Percentiles rank a stretch among this genome's conserved stretches.
phyloP scores from a whole-genome alignment of 495 filamentous ascomycete genomes.

The Penicillium pulvis region DNA sequence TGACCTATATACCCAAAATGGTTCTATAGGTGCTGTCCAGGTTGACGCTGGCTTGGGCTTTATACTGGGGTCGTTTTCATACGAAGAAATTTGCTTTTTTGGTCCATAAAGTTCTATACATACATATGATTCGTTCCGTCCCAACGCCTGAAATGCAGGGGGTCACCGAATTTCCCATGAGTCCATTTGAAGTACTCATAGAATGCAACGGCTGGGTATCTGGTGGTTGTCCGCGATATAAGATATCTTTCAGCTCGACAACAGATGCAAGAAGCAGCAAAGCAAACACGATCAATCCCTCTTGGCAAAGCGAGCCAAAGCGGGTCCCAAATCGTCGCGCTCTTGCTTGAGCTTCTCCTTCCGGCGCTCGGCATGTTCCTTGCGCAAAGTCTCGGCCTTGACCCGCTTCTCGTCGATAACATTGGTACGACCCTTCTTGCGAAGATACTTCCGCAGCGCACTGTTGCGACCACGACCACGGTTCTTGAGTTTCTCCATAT shows the following conservation, averaged over 20 bases:
- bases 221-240: constrained; percentile 16
- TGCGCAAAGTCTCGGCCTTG: constrained; percentile 66
- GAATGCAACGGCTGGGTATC: constrained; percentile 30
- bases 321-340: constrained; percentile 67
- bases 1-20: too few relatives aligned
- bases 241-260: neutral
- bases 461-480: constrained; percentile 90
- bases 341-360: constrained; percentile 65
- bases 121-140: constrained; percentile 19
- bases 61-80: constrained; percentile 5
- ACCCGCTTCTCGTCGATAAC: constrained; percentile 86
- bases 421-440: constrained; percentile 88
- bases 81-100: constrained; percentile 27
- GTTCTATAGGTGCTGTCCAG: too few relatives aligned
- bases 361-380: constrained; percentile 60
- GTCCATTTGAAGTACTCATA: constrained; percentile 18
- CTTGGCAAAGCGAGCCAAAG: constrained; percentile 70
- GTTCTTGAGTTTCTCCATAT: constrained; percentile 69
- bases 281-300: constrained; percentile 29
- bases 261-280: constrained; percentile 10
- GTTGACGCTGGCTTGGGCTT: neutral
- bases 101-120: constrained; percentile 25
- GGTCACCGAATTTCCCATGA: constrained; percentile 16
- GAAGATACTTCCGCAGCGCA: constrained; percentile 77
- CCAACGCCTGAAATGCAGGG: constrained; percentile 38